Conservation (phyloP, 2,329 filamentous ascomycete species). For the Colletotrichum sp. region DNA sequence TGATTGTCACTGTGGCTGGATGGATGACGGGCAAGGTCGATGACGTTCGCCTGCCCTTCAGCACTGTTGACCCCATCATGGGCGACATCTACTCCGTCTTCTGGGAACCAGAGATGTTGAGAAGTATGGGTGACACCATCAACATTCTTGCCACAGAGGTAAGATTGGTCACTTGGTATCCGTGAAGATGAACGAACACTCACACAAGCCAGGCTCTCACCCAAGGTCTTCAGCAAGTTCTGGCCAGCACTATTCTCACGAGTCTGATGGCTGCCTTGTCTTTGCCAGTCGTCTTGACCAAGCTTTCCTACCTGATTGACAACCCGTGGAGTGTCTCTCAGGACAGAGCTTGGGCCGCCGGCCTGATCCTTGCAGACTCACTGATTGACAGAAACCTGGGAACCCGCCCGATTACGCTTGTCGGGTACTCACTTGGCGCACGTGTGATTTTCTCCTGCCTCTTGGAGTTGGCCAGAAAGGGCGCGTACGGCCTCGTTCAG, state of each 20-base stretch:
- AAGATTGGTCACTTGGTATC: slow-evolving; percentile 40
- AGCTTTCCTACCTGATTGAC: slow-evolving; percentile 94
- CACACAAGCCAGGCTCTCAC: slow-evolving; percentile 76
- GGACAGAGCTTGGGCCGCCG: slow-evolving; percentile 85
- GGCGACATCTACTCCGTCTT: slow-evolving; percentile 96
- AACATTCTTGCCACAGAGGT: slow-evolving; percentile 98
- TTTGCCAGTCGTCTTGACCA: slow-evolving; percentile 89
- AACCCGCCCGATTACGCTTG: slow-evolving; percentile 87
- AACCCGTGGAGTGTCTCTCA: slow-evolving; percentile 99
- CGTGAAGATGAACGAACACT: slow-evolving; percentile 23
- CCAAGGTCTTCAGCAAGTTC: slow-evolving; percentile 92
- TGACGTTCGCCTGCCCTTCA: slow-evolving; percentile 93
- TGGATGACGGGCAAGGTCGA: slow-evolving; percentile 99
- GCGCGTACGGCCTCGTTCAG: slow-evolving; percentile 85
- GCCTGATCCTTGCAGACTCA: slow-evolving; percentile 92
- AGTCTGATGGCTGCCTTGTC: slow-evolving; percentile 92
- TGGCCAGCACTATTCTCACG: slow-evolving; percentile 87
- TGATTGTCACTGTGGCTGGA: slow-evolving; percentile 92
- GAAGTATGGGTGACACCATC: slow-evolving; percentile 97
- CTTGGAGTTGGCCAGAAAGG: slow-evolving; percentile 82
- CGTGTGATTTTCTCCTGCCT: slow-evolving; percentile 93
- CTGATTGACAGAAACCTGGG: slow-evolving; percentile 91
- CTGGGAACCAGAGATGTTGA: slow-evolving; percentile 98
- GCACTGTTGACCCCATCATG: slow-evolving; percentile 97
- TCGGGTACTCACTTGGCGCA: slow-evolving; percentile 92